Base-by-base conservation (phyloP, 345 rosid genomes). In the Salix dunnii region DNA sequence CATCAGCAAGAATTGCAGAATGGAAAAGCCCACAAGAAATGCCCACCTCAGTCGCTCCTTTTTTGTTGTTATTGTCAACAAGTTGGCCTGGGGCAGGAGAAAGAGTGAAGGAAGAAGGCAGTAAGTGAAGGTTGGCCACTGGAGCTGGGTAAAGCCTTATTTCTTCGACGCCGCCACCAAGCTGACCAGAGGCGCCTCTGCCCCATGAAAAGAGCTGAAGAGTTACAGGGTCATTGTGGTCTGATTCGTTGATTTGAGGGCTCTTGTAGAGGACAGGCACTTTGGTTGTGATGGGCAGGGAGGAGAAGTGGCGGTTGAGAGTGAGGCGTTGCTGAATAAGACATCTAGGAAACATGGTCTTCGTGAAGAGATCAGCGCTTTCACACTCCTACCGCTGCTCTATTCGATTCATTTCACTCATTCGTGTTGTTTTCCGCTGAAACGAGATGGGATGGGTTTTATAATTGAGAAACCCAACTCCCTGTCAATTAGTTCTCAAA, bases 151-250 rank as follows among this genome's bases (percentile, higher is more conserved):
- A 90, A 68, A 93, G 79, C 42, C 92, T 84, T 53, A 81, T 79
- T 84, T 91, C 93, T 77, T 95, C 99, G 35, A 85, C 85, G 87
- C 97, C 96, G 53, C 94, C 97, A 58, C 97, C 97, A 48, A 95
- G 90, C 80, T 95, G 99, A 83, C 98, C 99, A 27, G 97, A 95
- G 36, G 91, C 88, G 18, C 98, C 98, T 80, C 91, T 88, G 67
- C 99, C 99, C 99, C 96, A 95, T 3, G 98, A 93, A 76, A 88
- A 79, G 33, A 93, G 86, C 82, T 94, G 97, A 60, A 92, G 84
- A 0, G 88, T 84, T 27, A 80, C 58, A 21, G 82, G 51, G 7
- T 79, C 76, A 0, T 81, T 65, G 72, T 7, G 51, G 63, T 68
- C 77, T 28, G 74, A 84, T 27, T 79, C 76, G 36, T 75, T 74